A percentile compares a stretch with the other conserved stretches of the same genome.
Evolutionary conservation across 129 eudicot species (phyloP).

Genomic region (Flaveria bidentis): DNA sequence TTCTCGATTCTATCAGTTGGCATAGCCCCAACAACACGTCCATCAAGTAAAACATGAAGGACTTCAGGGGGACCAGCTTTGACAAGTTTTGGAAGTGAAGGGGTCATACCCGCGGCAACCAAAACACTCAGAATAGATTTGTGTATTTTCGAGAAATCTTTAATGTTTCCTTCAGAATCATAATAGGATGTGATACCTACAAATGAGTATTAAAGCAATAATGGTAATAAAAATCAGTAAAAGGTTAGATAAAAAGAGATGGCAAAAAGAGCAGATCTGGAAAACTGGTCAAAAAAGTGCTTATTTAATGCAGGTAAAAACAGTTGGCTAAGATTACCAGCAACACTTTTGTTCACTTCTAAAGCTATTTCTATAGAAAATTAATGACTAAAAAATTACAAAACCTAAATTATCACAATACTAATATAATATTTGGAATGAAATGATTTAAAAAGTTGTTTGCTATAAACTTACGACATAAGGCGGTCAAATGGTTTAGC

Average conservation of each 20-base stretch:
- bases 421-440: background rate
- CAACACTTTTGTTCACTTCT: slow-evolving; percentile 5
- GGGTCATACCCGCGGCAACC: slow-evolving; percentile 71
- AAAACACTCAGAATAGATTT: slow-evolving; percentile 54
- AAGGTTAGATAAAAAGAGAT: background rate
- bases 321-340: background rate
- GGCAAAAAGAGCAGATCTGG: background rate
- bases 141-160: slow-evolving; percentile 63
- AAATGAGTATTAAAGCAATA: slow-evolving; percentile 2
- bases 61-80: slow-evolving; percentile 90
- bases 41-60: slow-evolving; percentile 84
- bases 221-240: slow-evolving; percentile 2
- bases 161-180: slow-evolving; percentile 62
- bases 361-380: background rate
- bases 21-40: slow-evolving; percentile 80
- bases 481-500: slow-evolving; percentile 77
- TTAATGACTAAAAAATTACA: background rate
- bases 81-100: slow-evolving; percentile 74
- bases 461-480: slow-evolving; percentile 71
- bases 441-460: background rate
- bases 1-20: slow-evolving; percentile 60
- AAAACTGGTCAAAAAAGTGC: background rate
- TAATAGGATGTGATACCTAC: slow-evolving; percentile 81
- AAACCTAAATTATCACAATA: background rate
- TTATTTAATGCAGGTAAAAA: background rate